These are phyloP conservation scores for Pseudozyma sp. DNA, from an alignment of 1,284 basidiomycete species.

Conservation along the genomic window DNA sequence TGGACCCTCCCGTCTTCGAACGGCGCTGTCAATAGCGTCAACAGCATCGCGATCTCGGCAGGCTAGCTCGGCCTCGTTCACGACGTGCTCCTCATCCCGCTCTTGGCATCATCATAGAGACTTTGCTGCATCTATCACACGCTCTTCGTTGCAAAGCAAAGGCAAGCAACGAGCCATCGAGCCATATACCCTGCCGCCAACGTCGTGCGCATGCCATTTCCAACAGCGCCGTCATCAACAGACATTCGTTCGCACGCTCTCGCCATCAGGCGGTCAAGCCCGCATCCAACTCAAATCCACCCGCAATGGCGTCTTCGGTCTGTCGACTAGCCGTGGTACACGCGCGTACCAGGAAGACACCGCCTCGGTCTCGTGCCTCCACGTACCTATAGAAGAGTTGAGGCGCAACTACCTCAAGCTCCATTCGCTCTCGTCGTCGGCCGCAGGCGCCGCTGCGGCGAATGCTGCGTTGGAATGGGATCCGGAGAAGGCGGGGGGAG, in stretches of 20 bases:
- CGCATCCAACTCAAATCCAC: constrained; percentile 46
- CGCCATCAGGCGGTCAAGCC: constrained; percentile 35
- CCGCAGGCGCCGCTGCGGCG: constrained; percentile 28
- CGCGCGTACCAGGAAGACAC: constrained; percentile 65
- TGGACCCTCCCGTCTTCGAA: constrained; percentile 40
- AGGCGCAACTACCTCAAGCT: constrained; percentile 46
- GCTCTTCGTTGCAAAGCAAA: constrained; percentile 4
- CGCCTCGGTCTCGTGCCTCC: constrained; percentile 58
- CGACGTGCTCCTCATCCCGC: constrained; percentile 2
- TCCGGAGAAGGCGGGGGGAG: constrained; percentile 52
- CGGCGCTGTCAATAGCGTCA: constrained; percentile 1
- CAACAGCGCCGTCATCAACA: constrained; percentile 32
- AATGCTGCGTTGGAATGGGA: constrained; percentile 52
- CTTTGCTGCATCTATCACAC: not conserved
- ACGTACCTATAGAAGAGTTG: constrained; percentile 54
- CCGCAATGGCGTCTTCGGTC: constrained; percentile 51
- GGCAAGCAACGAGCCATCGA: constrained; percentile 32
- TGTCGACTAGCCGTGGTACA: constrained; percentile 56
- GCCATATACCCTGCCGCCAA: not conserved
- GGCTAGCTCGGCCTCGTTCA: constrained; percentile 2
- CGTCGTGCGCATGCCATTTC: constrained; percentile 7
- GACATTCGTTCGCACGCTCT: constrained; percentile 41
- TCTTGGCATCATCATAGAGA: not conserved
- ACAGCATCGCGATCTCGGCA: constrained; percentile 1
- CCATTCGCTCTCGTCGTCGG: constrained; percentile 24